phyloP scores from a whole-genome alignment of 228 moss, liverwort and hornwort genomes.

The Sphagnum magellanicum region DNA sequence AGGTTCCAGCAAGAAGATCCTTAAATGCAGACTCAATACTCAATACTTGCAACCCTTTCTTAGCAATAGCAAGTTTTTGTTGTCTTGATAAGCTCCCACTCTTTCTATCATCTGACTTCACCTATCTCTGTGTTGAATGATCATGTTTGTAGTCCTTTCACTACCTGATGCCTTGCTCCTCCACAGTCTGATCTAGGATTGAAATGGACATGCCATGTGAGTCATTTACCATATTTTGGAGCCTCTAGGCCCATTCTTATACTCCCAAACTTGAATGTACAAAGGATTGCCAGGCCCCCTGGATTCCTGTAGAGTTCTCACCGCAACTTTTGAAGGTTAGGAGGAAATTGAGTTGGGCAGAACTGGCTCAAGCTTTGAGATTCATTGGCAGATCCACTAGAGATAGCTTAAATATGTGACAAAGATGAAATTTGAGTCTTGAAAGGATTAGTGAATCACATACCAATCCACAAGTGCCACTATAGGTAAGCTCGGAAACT shows the following conservation, averaged over 20 bases:
- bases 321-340: too few relatives aligned
- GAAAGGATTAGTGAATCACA: conserved; percentile 1
- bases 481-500: conserved; percentile 53
- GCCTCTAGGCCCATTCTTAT: conserved; percentile 84
- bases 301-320: conserved; percentile 57
- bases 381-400: too few relatives aligned
- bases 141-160: neutral
- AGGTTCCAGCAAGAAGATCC: too few relatives aligned
- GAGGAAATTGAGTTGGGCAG: neutral
- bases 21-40: too few relatives aligned
- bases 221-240: conserved; percentile 49
- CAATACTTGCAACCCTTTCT: too few relatives aligned
- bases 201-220: too few relatives aligned
- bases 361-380: neutral
- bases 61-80: too few relatives aligned
- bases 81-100: too few relatives aligned
- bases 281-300: conserved; percentile 81
- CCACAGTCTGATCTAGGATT: too few relatives aligned
- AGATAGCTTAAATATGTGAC: too few relatives aligned
- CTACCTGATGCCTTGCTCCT: neutral
- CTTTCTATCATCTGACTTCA: too few relatives aligned
- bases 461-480: conserved; percentile 85
- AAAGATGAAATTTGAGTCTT: too few relatives aligned
- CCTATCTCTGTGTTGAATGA: neutral
- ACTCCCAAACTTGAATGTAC: conserved; percentile 88